A percentile compares a stretch with the other conserved stretches of the same genome.
These are phyloP conservation scores for Aspergillus amoenus DNA, from an alignment of 2,329 filamentous ascomycete genomes.

Conservation along the genomic window DNA sequence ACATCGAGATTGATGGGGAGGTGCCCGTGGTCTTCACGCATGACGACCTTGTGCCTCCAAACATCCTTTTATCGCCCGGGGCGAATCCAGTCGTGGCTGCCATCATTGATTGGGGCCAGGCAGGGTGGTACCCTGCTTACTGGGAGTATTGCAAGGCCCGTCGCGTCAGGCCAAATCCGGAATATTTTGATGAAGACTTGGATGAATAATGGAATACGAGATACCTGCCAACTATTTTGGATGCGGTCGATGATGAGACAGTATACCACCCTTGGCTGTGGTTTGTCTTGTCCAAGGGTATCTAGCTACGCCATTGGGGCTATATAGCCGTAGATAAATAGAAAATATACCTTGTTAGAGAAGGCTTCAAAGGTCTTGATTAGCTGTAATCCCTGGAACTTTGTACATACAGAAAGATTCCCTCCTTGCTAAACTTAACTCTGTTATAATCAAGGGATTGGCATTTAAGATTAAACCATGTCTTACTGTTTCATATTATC, in stretches of 20 bases:
- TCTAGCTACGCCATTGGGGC: not conserved
- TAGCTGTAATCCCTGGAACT: no score
- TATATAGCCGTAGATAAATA: no score
- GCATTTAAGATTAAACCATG: no score
- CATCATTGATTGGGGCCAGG: slow-evolving; percentile 30
- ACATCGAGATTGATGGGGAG: slow-evolving; percentile 28
- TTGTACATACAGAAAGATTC: no score
- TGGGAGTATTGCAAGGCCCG: slow-evolving; percentile 33
- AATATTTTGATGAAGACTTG: slow-evolving; percentile 13
- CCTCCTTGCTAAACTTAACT: no score
- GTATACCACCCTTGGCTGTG: slow-evolving; percentile 34
- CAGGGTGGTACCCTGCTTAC: slow-evolving; percentile 33
- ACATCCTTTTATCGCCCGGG: slow-evolving; percentile 25
- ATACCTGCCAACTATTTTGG: slow-evolving; percentile 33
- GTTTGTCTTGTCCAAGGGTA: slow-evolving; percentile 23
- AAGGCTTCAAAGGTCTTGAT: no score
- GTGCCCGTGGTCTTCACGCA: slow-evolving; percentile 26
- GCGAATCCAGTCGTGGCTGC: slow-evolving; percentile 20
- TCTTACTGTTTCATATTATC: no score
- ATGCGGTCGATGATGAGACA: slow-evolving; percentile 32
- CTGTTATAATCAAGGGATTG: no score
- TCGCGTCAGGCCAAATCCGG: slow-evolving; percentile 20
- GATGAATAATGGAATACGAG: slow-evolving; percentile 32
- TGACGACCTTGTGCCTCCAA: slow-evolving; percentile 20
- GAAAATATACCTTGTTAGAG: no score